Evolutionary conservation across 2,329 filamentous ascomycete genomes (phyloP), one percentile per base, ranked within the genome.

Genomic region (Penicillium sp.): DNA sequence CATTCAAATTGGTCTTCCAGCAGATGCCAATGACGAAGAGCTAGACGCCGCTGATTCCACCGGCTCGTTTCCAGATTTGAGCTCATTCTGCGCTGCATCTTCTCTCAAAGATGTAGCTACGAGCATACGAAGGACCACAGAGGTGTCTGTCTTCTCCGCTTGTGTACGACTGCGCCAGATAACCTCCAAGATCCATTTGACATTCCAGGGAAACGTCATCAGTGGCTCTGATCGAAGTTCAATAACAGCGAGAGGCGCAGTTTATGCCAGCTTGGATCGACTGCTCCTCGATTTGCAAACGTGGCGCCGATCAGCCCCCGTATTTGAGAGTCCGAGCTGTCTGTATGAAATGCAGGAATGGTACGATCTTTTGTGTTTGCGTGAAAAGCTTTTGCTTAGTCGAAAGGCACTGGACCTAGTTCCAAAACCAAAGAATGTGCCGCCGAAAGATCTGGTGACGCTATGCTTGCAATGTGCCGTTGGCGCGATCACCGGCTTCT

Each of bases 261-360:
- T 62, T 13, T 64, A 65, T 45, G 32, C 47, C 4, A 0, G 64
- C 0, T 47, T 75, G 34, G 56, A 67, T 22, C 53, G 64, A 4
- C 65, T 77, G 1, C 59, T 75, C 0, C 57, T 53, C 1, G 71
- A 79, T 21, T 57, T 79, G 0, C 60, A 73, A 2, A 31, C 54
- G 1, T 79, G 76, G 76, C 69, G 75, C 1, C 53, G 55, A 0
- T 62, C 58, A 0, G 66, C 68, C 0, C 77, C 76, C 0, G 22
- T 67, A 0, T 75, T 74, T 29, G 52, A 60, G 1, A 56, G 61
- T 0, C 75, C 75, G 0, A 63, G 62, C 5, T 73, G 71, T n/a
- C 64, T 80, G 0, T 81, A 78, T 38, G 72, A 80, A 51, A 69
- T 67, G 5, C 65, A 71, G 8, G 74, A 77, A 21, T 81, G 76